phyloP scores from a whole-genome alignment of 2,329 filamentous ascomycete species.

The Ophiostoma sp. region DNA sequence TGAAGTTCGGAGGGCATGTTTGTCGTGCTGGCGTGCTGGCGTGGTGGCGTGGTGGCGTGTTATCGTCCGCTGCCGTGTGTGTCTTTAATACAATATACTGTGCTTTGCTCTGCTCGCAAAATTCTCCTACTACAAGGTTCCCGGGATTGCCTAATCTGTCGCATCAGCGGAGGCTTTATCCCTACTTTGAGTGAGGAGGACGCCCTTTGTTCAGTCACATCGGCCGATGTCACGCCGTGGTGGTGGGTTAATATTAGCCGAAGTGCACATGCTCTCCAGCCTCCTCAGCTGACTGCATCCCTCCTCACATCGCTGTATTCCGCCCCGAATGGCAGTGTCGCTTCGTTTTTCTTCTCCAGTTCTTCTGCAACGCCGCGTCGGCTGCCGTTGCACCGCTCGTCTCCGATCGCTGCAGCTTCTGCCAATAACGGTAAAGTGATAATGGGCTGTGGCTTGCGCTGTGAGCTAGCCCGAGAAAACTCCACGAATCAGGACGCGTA shows the following conservation, averaged over 20 bases:
- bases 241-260: background rate
- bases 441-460: too few species aligned
- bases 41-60: background rate
- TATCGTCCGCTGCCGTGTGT: background rate
- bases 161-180: conserved; percentile 1
- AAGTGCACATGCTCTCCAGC: background rate
- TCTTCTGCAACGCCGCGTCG: background rate
- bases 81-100: background rate
- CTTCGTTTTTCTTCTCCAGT: background rate
- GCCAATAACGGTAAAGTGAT: too few species aligned
- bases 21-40: conserved; percentile 18
- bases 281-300: background rate
- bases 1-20: conserved; percentile 39
- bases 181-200: background rate
- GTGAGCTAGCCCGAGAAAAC: conserved; percentile 11
- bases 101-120: background rate
- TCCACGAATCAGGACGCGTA: conserved; percentile 17
- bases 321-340: background rate
- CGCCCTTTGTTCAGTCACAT: background rate
- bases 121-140: background rate
- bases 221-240: background rate
- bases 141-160: background rate
- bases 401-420: background rate
- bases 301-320: background rate
- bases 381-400: background rate